Percentiles rank a stretch among this genome's conserved stretches.
Evolutionary conservation across 768 basidiomycete species (phyloP).

Genomic region (Lactarius pseudohatsudake): DNA sequence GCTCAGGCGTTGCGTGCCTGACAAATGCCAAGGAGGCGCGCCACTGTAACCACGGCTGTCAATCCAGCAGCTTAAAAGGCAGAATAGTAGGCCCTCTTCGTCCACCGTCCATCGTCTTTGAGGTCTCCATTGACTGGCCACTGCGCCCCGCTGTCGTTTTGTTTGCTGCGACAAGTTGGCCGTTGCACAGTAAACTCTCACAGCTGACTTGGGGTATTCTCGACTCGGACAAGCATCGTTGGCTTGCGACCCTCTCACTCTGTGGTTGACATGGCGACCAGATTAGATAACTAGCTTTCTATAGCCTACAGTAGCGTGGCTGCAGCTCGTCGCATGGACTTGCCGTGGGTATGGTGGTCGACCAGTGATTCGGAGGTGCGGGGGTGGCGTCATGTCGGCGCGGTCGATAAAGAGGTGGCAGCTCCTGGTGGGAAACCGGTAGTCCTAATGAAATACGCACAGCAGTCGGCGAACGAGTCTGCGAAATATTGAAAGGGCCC

Average conservation of each 20-base stretch:
- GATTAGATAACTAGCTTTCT: neutral
- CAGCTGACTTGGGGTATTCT: neutral
- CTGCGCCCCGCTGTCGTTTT: neutral
- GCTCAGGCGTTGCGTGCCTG: neutral
- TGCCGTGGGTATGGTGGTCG: neutral
- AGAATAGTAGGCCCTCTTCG: no score
- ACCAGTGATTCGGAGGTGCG: no score
- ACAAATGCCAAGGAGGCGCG: neutral
- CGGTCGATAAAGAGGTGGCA: neutral
- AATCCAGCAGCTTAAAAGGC: neutral
- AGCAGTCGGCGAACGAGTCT: neutral
- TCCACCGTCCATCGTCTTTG: neutral
- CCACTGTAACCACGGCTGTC: neutral
- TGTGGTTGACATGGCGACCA: neutral
- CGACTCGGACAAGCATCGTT: no score
- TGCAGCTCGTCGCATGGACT: neutral
- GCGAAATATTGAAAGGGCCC: neutral
- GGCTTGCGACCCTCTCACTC: neutral
- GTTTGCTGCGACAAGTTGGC: neutral
- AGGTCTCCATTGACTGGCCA: neutral
- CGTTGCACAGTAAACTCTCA: neutral
- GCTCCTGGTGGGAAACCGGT: neutral
- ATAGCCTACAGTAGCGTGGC: neutral
- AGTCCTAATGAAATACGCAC: neutral
- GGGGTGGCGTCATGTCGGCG: neutral